Evolutionary conservation across 768 basidiomycete species (phyloP).

Genomic region (Macrolepiota fuliginosa): DNA sequence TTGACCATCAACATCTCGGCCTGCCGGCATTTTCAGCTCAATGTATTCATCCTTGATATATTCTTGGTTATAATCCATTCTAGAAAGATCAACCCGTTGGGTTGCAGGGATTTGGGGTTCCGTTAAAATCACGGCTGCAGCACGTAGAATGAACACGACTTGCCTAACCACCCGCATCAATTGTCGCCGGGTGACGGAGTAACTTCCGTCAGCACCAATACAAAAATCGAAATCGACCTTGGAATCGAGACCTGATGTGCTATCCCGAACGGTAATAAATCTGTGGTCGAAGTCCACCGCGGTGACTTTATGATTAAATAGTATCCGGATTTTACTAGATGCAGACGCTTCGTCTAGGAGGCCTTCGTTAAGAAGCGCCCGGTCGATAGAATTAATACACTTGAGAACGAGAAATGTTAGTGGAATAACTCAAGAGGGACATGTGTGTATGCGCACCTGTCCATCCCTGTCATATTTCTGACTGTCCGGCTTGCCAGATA

Average conservation of each 20-base stretch:
- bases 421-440: conserved; percentile 12
- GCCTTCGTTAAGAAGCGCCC: conserved; percentile 81
- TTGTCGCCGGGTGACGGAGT: conserved; percentile 87
- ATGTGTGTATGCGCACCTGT: conserved; percentile 54
- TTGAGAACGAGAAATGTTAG: conserved; percentile 33
- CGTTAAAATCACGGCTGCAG: background rate
- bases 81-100: conserved; percentile 33
- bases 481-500: conserved; percentile 69
- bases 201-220: conserved; percentile 92
- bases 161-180: conserved; percentile 95
- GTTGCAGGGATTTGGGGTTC: conserved; percentile 26
- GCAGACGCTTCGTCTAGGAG: conserved; percentile 76
- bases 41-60: conserved; percentile 97
- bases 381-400: conserved; percentile 94
- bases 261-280: conserved; percentile 51
- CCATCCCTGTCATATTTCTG: conserved; percentile 87
- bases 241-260: conserved; percentile 37
- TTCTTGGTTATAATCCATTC: conserved; percentile 94
- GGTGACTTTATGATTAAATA: conserved; percentile 81
- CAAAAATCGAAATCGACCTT: conserved; percentile 70
- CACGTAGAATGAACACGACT: conserved; percentile 17
- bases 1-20: conserved; percentile 54
- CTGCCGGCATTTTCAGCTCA: conserved; percentile 93
- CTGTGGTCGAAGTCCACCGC: conserved; percentile 73
- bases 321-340: conserved; percentile 58